Evolutionary conservation across 768 basidiomycete genomes (phyloP), one percentile per base, ranked within the genome.

Genomic region (Auricularia sp.): DNA sequence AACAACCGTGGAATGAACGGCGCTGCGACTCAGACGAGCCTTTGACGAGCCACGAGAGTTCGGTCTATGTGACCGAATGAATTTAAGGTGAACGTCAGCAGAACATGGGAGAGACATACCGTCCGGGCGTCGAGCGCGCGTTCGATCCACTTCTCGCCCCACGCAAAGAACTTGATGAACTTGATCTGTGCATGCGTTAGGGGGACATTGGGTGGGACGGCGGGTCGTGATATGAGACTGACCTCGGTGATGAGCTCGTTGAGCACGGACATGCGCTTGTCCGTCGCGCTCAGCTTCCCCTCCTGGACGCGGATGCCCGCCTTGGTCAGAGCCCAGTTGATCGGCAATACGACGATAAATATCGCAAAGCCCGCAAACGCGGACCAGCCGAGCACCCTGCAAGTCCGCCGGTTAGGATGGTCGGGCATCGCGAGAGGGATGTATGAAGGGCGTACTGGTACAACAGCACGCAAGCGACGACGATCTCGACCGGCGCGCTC

Each of bases 111-210:
- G 80, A 92, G 80, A 87, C 90, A 91, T 64, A 75, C 75, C 54
- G 81, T 80, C 66, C 93, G 79, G 2, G 88, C 83, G 53, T 86
- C 84, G 64, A 85, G 70, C 0, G 81, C 85, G 12, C 84, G 79
- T 34, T 81, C 74, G 53, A 89, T 87, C 91, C 91, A 92, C 12
- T 83, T 80, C 51, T 86, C 81, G 68, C 90, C 88, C 81, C 89
- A 91, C 1, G 88, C 88, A 66, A 91, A 91, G 78, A 91, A 90
- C 73, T 91, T 90, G 78, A 89, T 86, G 70, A 89, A 88, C 73
- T 88, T 88, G 64, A 87, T 76, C 83, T 42, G 39, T 8, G 12
- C 39, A 14, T 8, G 39, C 39, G 39, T 42, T 14, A 84, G 59
- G 3, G 29, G 29, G 29, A 29, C 29, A 29, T 29, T 29, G 29